A percentile compares a stretch with the other conserved stretches of the same genome.
phyloP scores from a whole-genome alignment of 371 early-diverging fungal genomes.

The Mortierella sp. region DNA sequence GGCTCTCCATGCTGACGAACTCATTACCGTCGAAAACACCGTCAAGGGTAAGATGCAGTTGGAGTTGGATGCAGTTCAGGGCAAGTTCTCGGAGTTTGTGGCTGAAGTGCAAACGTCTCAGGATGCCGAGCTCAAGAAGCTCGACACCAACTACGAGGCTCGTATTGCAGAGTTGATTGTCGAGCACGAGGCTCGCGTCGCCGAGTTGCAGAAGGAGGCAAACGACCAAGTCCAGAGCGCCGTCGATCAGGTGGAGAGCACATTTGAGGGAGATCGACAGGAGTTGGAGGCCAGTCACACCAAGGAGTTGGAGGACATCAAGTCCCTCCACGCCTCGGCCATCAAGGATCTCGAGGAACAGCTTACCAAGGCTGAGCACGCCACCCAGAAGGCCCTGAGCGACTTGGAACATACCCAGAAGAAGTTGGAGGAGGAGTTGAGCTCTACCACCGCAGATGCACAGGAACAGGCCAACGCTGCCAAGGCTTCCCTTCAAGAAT shows the following conservation, averaged over 20 bases:
- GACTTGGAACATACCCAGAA: slow-evolving; percentile 27
- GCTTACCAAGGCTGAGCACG: slow-evolving; percentile 35
- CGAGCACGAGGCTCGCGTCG: slow-evolving; percentile 48
- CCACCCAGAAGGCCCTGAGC: slow-evolving; percentile 37
- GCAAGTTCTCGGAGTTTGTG: slow-evolving; percentile 45
- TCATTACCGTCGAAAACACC: slow-evolving; percentile 31
- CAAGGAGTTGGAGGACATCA: slow-evolving; percentile 40
- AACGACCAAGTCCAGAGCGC: slow-evolving; percentile 50
- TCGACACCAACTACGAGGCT: slow-evolving; percentile 44
- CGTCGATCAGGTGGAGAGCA: slow-evolving; percentile 43
- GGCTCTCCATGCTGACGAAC: slow-evolving; percentile 38
- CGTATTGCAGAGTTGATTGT: slow-evolving; percentile 42
- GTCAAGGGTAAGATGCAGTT: slow-evolving; percentile 53
- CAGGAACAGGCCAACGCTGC: slow-evolving; percentile 35
- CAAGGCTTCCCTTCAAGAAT: slow-evolving; percentile 39
- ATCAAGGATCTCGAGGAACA: slow-evolving; percentile 49
- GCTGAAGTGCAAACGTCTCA: slow-evolving; percentile 37
- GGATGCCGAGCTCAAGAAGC: slow-evolving; percentile 51
- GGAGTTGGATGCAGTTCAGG: slow-evolving; percentile 45
- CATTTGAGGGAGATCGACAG: slow-evolving; percentile 47
- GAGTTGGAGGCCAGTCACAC: slow-evolving; percentile 30
- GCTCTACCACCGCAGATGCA: slow-evolving; percentile 20
- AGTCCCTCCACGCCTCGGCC: slow-evolving; percentile 40
- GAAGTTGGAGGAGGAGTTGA: slow-evolving; percentile 32
- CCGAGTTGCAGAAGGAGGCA: slow-evolving; percentile 47